phyloP scores from a whole-genome alignment of 2,329 filamentous ascomycete species.

The Biscogniauxia marginata region DNA sequence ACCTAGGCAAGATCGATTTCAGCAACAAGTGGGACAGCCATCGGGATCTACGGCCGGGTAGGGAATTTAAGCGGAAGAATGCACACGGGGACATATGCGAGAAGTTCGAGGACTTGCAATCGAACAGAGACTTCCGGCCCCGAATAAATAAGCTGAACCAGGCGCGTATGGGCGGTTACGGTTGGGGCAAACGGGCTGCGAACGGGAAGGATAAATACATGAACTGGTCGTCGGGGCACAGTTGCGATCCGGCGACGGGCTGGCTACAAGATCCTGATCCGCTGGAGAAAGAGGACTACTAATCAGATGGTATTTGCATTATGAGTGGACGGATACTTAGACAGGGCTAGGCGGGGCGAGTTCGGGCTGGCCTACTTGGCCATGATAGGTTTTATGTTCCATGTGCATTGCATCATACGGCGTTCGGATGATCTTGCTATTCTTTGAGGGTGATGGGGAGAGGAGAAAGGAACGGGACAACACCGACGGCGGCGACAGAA shows the following conservation, averaged over 20 bases:
- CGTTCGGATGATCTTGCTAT: too few relatives aligned
- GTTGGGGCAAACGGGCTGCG: constrained; percentile 14
- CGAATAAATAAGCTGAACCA: constrained; percentile 13
- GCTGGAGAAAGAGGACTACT: constrained; percentile 21
- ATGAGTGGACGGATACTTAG: background rate
- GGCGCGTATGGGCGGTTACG: constrained; percentile 21
- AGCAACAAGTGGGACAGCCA: constrained; percentile 25
- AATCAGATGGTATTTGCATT: background rate
- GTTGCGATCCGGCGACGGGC: constrained; percentile 21
- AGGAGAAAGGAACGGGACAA: too few relatives aligned
- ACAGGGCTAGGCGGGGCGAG: too few relatives aligned
- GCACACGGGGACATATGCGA: constrained; percentile 16
- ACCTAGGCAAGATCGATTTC: constrained; percentile 23
- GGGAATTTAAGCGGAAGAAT: constrained; percentile 7
- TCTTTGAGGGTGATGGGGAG: too few relatives aligned
- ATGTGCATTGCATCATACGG: too few relatives aligned
- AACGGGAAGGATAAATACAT: constrained; percentile 13
- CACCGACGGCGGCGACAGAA: too few relatives aligned
- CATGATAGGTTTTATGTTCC: too few relatives aligned
- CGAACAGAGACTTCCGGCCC: constrained; percentile 8
- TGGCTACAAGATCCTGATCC: constrained; percentile 23
- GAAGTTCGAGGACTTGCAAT: constrained; percentile 19
- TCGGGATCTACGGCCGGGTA: constrained; percentile 13
- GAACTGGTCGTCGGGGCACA: constrained; percentile 17
- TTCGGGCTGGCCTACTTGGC: too few relatives aligned